phyloP scores from a whole-genome alignment of 768 basidiomycete genomes.

The Phanerodontia chrysosporium region DNA sequence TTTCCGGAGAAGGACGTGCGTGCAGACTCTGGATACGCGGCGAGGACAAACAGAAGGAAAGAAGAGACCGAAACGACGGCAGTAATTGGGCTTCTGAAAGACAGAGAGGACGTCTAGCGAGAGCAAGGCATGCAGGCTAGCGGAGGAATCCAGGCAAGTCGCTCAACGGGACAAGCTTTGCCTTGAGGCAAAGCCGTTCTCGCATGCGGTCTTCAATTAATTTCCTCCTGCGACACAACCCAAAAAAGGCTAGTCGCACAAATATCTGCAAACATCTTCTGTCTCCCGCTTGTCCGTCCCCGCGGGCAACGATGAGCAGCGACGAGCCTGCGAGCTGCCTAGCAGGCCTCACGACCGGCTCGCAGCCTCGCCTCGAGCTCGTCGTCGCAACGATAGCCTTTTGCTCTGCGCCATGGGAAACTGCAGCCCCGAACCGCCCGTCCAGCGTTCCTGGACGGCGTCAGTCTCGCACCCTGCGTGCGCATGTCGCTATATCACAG shows the following conservation, averaged over 20 bases:
- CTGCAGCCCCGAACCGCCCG: background rate
- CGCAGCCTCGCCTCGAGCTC: background rate
- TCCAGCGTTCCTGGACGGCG: background rate
- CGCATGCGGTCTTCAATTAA: background rate
- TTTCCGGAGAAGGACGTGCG: background rate
- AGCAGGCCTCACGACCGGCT: background rate
- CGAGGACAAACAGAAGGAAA: background rate
- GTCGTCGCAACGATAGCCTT: background rate
- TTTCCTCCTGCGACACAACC: background rate
- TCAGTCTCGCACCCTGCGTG: background rate
- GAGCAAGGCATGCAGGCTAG: background rate
- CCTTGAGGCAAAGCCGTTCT: constrained; percentile 2
- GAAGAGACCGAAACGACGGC: background rate
- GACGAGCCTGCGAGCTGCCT: background rate
- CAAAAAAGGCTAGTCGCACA: background rate
- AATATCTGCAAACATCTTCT: background rate
- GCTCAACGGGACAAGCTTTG: background rate
- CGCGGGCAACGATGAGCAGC: background rate
- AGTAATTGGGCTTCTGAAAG: background rate
- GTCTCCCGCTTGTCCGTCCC: background rate
- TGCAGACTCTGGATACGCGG: background rate
- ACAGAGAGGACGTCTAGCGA: background rate
- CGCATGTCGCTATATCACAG: background rate
- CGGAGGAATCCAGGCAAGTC: background rate
- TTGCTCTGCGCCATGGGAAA: background rate